A percentile compares a stretch with the other conserved stretches of the same genome.
These are phyloP conservation scores for Mycena polygramma DNA, from an alignment of 768 basidiomycete species.

Conservation along the genomic window DNA sequence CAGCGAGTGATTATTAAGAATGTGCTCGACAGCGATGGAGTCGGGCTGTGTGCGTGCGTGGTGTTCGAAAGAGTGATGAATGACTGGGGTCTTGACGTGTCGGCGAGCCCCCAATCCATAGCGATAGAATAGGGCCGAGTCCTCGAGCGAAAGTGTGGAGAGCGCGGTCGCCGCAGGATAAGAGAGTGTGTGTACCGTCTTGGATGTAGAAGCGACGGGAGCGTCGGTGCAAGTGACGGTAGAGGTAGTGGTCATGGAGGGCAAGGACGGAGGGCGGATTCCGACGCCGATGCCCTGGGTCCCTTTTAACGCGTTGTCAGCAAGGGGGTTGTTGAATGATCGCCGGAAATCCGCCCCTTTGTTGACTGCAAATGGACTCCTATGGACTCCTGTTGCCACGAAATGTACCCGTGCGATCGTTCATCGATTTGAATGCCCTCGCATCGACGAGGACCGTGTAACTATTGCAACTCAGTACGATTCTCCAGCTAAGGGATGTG, in stretches of 20 bases:
- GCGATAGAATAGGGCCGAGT: constrained; percentile 41
- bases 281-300: too few species aligned
- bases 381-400: too few species aligned
- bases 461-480: too few species aligned
- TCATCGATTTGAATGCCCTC: too few species aligned
- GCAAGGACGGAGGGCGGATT: constrained; percentile 9
- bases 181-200: constrained; percentile 29
- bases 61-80: constrained; percentile 45
- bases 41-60: constrained; percentile 42
- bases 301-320: too few species aligned
- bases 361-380: too few species aligned
- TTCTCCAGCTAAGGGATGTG: too few species aligned
- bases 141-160: constrained; percentile 37
- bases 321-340: too few species aligned
- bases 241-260: constrained; percentile 20
- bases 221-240: constrained; percentile 22
- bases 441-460: too few species aligned
- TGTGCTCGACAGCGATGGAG: constrained; percentile 45
- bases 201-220: constrained; percentile 19
- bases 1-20: constrained; percentile 40
- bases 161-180: constrained; percentile 21
- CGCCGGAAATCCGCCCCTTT: too few species aligned
- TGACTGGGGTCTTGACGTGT: constrained; percentile 40
- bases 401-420: too few species aligned
- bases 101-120: constrained; percentile 42